Evolutionary conservation across 352 stramenopile genomes (phyloP), one percentile per base, ranked within the genome.

Genomic region (Phytophthora cajani): DNA sequence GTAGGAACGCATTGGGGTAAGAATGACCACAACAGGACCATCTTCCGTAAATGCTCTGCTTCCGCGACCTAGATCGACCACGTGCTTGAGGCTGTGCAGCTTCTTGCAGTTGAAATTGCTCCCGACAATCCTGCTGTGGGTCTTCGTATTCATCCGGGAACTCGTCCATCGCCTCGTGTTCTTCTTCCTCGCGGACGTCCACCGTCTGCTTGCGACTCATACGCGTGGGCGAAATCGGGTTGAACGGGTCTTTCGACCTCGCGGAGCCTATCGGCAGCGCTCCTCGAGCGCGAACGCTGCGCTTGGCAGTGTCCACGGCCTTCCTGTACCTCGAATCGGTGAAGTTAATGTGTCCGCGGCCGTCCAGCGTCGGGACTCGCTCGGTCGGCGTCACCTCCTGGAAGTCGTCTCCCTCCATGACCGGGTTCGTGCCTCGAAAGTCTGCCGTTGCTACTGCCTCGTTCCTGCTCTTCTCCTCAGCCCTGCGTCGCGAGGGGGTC

Each of bases 11-110:
- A 53, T 86, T 82, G 32, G 79, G 78, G 59, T 79, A 81, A 17
- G 67, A 62, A 4, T 77, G 40, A 3, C 79, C 76, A 46, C 79
- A 77, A 60, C 70, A 86, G 8, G 67, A 71, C 79, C 79, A 86
- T 25, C 57, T 80, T 9, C 65, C 57, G 51, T 78, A 78, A 23
- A 82, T 79, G 51, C 74, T 86, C 21, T 72, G 74, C 63, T 84
- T 84, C 30, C 74, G 63, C 2, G 74, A 81, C 14, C 76, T 67
- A 21, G 74, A 65, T 1, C 73, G 69, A 17, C 46, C 60, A 0
- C 58, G 64, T 0, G 50, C 56, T 17, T 68, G 70, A n/a, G 47
- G 12, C 5, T 57, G 76, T n/a, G 8, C 42, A 49, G 42, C 57
- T 42, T 71, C 52, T 38, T 70, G 69, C 14, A 66, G 66, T 33